A percentile compares a stretch with the other conserved stretches of the same genome.
Evolutionary conservation across 192 early-diverging fungal species (phyloP).

Genomic region (Phycomyces blakesleeanus): DNA sequence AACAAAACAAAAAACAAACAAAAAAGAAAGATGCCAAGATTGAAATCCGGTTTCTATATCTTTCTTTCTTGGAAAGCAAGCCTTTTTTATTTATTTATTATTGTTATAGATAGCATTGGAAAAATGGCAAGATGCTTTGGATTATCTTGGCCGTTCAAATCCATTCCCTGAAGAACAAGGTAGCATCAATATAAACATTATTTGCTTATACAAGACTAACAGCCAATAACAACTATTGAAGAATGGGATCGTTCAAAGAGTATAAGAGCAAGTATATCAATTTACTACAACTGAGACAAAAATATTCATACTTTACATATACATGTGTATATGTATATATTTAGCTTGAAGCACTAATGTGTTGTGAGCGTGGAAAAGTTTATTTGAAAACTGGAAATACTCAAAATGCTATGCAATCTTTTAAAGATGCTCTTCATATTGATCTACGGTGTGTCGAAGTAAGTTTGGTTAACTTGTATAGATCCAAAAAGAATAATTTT

Average conservation of each 20-base stretch:
- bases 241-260: too few relatives aligned
- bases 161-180: slow-evolving; percentile 41
- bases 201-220: too few relatives aligned
- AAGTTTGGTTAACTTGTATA: neutral
- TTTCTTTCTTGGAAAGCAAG: slow-evolving; percentile 4
- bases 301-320: slow-evolving; percentile 7
- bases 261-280: neutral
- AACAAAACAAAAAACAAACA: too few relatives aligned
- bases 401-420: slow-evolving; percentile 53
- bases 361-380: slow-evolving; percentile 55
- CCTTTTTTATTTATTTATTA: slow-evolving; percentile 1
- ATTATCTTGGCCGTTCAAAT: slow-evolving; percentile 49
- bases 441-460: slow-evolving; percentile 69
- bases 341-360: slow-evolving; percentile 62
- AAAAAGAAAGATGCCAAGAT: too few relatives aligned
- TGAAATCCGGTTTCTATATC: too few relatives aligned
- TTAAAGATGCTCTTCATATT: slow-evolving; percentile 54
- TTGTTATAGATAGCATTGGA: slow-evolving; percentile 40
- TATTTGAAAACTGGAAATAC: slow-evolving; percentile 46
- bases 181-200: slow-evolving; percentile 41
- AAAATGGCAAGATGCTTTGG: slow-evolving; percentile 52
- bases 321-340: slow-evolving; percentile 5
- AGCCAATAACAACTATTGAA: too few relatives aligned
- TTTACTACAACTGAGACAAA: neutral
- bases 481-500: neutral